phyloP scores from a whole-genome alignment of 768 basidiomycete genomes.

The Cystofilobasidium capitatum region DNA sequence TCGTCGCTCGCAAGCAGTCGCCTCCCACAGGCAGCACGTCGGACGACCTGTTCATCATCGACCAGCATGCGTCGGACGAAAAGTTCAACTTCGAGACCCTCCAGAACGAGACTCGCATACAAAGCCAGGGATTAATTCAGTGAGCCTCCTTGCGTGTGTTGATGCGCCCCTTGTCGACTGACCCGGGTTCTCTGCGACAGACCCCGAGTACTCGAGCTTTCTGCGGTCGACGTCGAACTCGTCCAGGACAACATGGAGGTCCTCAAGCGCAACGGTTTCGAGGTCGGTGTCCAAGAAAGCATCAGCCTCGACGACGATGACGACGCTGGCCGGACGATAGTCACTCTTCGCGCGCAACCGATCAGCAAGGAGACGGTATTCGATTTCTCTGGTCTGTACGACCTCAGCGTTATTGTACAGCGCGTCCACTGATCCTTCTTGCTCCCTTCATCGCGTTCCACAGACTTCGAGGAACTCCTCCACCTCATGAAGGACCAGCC shows the following conservation, averaged over 20 bases:
- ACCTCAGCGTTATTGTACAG: neutral
- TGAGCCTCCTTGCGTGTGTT: conserved; percentile 40
- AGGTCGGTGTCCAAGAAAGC: conserved; percentile 54
- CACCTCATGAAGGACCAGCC: conserved; percentile 72
- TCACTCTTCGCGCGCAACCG: conserved; percentile 71
- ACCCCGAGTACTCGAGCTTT: conserved; percentile 65
- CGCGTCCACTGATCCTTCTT: conserved; percentile 11
- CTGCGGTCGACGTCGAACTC: conserved; percentile 78
- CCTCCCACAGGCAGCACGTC: neutral
- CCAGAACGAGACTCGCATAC: conserved; percentile 79
- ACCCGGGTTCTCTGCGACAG: conserved; percentile 41
- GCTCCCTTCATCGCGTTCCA: neutral
- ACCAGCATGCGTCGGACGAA: conserved; percentile 53
- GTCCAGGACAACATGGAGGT: conserved; percentile 80
- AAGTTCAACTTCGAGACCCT: conserved; percentile 96
- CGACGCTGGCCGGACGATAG: conserved; percentile 36
- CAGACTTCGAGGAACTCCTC: conserved; percentile 88
- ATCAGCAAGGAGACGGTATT: conserved; percentile 86
- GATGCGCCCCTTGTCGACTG: neutral
- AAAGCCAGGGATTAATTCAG: conserved; percentile 75
- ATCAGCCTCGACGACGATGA: conserved; percentile 37
- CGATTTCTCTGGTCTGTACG: conserved; percentile 62
- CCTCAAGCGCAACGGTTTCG: conserved; percentile 78
- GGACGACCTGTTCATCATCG: conserved; percentile 88
- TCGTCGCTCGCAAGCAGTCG: conserved; percentile 61